Evolutionary conservation across 116 monocot genomes (phyloP).

Genomic region (Papilionanthe hybrid): DNA sequence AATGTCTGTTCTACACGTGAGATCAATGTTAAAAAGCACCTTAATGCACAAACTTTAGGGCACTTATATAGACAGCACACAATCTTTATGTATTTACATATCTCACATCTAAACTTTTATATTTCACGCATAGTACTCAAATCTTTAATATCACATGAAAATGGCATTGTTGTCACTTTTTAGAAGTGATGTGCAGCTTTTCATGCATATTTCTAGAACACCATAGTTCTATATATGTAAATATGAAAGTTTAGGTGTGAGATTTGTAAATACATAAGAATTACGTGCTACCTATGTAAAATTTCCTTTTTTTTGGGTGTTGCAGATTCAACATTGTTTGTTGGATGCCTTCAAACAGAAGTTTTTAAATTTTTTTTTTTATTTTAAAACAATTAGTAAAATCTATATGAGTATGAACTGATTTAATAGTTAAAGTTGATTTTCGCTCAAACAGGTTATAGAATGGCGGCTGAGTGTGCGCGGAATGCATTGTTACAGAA

Average conservation of each 20-base stretch:
- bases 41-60: neutral
- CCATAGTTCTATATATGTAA: no score
- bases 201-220: no score
- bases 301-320: neutral
- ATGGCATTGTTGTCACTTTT: no score
- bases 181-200: no score
- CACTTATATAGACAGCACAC: no score
- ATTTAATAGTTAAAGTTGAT: neutral
- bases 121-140: no score
- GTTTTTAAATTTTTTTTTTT: neutral
- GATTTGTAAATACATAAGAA: no score
- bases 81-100: no score
- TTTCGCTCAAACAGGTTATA: slow-evolving; percentile 53
- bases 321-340: neutral
- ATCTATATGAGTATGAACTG: neutral
- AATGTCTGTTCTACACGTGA: neutral
- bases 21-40: neutral
- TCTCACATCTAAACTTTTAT: no score
- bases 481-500: slow-evolving; percentile 59
- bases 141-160: no score
- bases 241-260: no score
- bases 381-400: neutral
- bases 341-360: neutral
- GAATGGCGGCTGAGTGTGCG: slow-evolving; percentile 95
- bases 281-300: no score